Evolutionary conservation across 2,329 filamentous ascomycete genomes (phyloP), one percentile per base, ranked within the genome.

Genomic region (Fusarium compactum): DNA sequence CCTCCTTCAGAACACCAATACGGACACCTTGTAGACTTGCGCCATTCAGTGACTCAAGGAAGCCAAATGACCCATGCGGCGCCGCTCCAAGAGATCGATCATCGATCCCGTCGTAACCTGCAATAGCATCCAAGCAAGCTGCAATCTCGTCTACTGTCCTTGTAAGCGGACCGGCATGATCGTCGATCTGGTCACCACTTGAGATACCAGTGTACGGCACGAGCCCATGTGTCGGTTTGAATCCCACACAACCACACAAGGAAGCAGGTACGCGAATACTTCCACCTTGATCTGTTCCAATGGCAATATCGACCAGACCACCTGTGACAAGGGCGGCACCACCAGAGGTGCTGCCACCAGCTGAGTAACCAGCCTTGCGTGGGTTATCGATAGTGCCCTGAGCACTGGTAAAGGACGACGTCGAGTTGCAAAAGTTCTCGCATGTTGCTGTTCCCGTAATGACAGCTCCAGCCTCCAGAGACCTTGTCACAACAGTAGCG

Each of bases 361-460:
- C 78, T 2, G 80, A 84, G 67, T 86, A 86, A 0, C 84, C 84
- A 51, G 76, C 73, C 1, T 68, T 71, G 30, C 79, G 79, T 0
- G 85, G 84, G 46, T 85, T 86, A 14, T 86, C 78, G 8, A 87
- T 79, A 1, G 76, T 76, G 1, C 85, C 85, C 18, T 82, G 82
- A 8, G 82, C 82, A 38, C 80, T 82, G 0, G 82, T 85, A 63
- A 82, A 85, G 0, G 83, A 85, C 0, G 81, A 80, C 2, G 84
- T 83, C 0, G 82, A 83, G 62, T 83, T 82, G 66, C 84, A 87
- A 50, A 85, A 83, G 69, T 86, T 86, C 65, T 89, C 87, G 61
- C 86, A 89, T 0, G 82, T 64, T 82, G 2, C 84, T 80, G 1
- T 85, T 87, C 14, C 86, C 83, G 10, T 78, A 18, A 89, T 83